phyloP scores from a whole-genome alignment of 225 moss, liverwort and hornwort genomes.

The Takakia lepidozioides region DNA sequence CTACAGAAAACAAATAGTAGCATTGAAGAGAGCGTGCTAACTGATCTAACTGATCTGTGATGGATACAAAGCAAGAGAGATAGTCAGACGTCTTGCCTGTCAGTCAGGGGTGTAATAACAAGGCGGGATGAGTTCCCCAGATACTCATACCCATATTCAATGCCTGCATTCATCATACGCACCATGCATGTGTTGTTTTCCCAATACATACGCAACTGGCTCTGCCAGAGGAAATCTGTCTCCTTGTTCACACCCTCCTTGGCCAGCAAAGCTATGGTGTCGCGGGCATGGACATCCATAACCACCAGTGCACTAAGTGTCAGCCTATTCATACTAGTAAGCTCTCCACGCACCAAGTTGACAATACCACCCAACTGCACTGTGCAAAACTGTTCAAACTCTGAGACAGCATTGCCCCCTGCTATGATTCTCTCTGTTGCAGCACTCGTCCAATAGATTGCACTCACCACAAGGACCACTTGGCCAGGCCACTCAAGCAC shows the following conservation, averaged over 20 bases:
- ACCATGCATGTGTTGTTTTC: conserved; percentile 77
- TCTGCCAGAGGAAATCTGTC: conserved; percentile 83
- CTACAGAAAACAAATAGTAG: no score
- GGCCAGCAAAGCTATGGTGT: conserved; percentile 51
- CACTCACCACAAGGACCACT: conserved; percentile 75
- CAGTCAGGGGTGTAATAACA: conserved; percentile 83
- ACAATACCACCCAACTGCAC: conserved; percentile 56
- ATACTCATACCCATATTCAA: conserved; percentile 88
- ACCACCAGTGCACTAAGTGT: conserved; percentile 89
- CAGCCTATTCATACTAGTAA: conserved; percentile 67
- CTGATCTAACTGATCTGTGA: no score
- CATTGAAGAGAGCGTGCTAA: no score
- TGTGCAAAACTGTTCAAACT: conserved; percentile 61
- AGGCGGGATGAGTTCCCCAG: conserved; percentile 82
- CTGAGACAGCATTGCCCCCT: conserved; percentile 28
- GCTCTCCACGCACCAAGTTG: conserved; percentile 65
- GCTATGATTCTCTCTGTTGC: conserved; percentile 46
- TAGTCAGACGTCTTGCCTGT: no score
- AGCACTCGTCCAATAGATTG: conserved; percentile 72
- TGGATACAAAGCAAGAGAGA: no score
- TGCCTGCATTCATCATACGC: conserved; percentile 79
- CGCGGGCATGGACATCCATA: conserved; percentile 88
- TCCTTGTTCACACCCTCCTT: conserved; percentile 50
- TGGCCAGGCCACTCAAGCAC: conserved; percentile 88
- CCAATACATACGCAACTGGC: conserved; percentile 91